Base-by-base conservation (phyloP, 805 yeast species). In the Wickerhamiella siamensis region DNA sequence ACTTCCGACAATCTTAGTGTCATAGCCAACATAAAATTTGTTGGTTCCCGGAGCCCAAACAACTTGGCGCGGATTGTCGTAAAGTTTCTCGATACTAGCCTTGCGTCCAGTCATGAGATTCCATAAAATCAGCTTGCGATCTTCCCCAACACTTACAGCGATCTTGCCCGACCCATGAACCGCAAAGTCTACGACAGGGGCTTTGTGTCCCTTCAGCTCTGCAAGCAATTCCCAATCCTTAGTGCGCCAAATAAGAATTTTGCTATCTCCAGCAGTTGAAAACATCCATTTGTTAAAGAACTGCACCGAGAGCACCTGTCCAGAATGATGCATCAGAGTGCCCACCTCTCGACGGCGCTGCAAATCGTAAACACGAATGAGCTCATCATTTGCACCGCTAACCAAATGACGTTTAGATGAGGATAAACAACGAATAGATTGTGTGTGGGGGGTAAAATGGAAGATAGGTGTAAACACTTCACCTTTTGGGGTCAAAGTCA, bases 151-250 rank as follows among this genome's bases (percentile, higher is more conserved):
- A 46, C 93, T 79, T 21, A 91, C 72, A 4, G 96, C 96, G 43
- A 91, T 75, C 62, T 83, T 72, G 12, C 94, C 95, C 3, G 84
- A 69, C 15, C 94, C 93, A 60, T 91, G 98, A 31, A 91, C 80
- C 22, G 86, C 80, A 34, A 91, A 54, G 59, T 86, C 97, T 50
- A 79, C 81, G 34, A 91, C 72, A 41, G 81, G 69, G n/a, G 75
- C 88, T 35, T 70, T 71, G 61, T 88, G 97, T 10, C 96, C 97
- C 59, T 86, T 86, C 59, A 91, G 66, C 12, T 78, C 75, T 4
- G 91, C 94, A 58, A 83, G 77, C 34, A 76, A 70, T 57, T 91
- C 97, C 98, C 98, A 91, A 62, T 91, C 98, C 59, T 83, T 84
- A 3, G 91, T 81, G 60, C 97, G 70, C 98, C 98, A 91, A 33